phyloP scores from a whole-genome alignment of 2,329 filamentous ascomycete species.

The Aquanectria penicillioides region DNA sequence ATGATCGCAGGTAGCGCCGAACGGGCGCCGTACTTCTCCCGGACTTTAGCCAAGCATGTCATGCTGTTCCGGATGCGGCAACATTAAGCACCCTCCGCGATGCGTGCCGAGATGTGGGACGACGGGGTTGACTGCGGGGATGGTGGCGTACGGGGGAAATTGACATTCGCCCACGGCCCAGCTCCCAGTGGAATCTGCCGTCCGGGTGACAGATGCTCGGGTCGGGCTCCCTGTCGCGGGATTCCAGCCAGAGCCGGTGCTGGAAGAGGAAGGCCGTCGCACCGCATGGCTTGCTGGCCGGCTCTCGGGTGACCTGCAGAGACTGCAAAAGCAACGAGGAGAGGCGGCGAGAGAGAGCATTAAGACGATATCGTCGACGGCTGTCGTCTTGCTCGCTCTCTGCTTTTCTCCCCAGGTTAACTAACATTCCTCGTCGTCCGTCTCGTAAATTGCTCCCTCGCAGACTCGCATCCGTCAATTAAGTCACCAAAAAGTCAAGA shows the following conservation, averaged over 20 bases:
- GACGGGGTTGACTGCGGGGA: conserved; percentile 15
- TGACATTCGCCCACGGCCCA: conserved; percentile 7
- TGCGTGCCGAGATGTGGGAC: neutral
- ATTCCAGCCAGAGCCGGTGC: neutral
- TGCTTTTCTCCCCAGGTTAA: neutral
- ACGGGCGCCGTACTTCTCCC: conserved; percentile 13
- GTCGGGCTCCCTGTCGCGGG: neutral
- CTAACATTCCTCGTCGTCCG: neutral
- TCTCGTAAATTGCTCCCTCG: neutral
- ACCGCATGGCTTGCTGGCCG: conserved; percentile 12
- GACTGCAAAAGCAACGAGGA: conserved; percentile 10
- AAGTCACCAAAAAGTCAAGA: neutral
- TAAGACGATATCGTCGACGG: neutral
- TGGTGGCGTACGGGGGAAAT: conserved; percentile 8
- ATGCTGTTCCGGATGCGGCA: conserved; percentile 14
- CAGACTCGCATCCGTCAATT: neutral
- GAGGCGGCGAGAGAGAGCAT: conserved; percentile 8
- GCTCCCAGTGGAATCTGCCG: neutral
- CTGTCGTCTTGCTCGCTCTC: neutral
- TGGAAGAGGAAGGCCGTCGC: conserved; percentile 28
- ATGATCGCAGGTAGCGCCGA: conserved; percentile 6
- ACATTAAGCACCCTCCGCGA: conserved; percentile 16
- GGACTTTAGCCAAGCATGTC: conserved; percentile 23
- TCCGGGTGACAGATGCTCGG: conserved; percentile 16
- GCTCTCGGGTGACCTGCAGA: conserved; percentile 27